phyloP scores from a whole-genome alignment of 208 protist genomes.

The Tritrichomonas musculus region DNA sequence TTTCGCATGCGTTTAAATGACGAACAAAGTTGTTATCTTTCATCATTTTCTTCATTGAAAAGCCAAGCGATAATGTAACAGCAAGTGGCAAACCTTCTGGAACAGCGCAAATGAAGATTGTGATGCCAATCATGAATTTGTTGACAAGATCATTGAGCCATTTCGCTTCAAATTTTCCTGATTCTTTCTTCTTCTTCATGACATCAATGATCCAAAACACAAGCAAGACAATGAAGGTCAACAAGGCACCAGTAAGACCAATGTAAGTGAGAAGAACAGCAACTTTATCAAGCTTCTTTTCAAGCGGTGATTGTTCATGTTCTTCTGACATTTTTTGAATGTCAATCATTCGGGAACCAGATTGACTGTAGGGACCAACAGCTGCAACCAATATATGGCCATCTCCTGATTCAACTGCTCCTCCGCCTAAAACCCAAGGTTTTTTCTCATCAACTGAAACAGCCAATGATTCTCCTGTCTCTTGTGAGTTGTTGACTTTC shows the following conservation, averaged over 20 bases:
- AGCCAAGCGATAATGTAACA: slow-evolving; percentile 85
- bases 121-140: slow-evolving; percentile 53
- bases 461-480: neutral
- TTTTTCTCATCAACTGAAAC: neutral
- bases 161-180: neutral
- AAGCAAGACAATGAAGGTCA: slow-evolving; percentile 36
- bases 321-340: neutral
- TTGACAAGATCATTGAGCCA: slow-evolving; percentile 39
- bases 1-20: too few species aligned
- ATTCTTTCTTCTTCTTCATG: neutral
- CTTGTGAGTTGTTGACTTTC: slow-evolving; percentile 6
- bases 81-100: slow-evolving; percentile 90
- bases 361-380: neutral
- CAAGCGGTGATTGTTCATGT: slow-evolving; percentile 7
- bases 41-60: too few species aligned
- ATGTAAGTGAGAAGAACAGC: slow-evolving; percentile 32
- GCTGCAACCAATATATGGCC: neutral
- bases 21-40: too few species aligned
- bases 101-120: too few species aligned
- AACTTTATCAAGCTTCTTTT: too few species aligned
- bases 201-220: neutral
- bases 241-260: slow-evolving; percentile 16
- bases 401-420: neutral
- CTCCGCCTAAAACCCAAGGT: neutral
- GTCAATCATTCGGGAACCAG: neutral